These are phyloP conservation scores for Yamadazyma blattariae DNA, from an alignment of 1,139 yeast species.

Conservation along the genomic window DNA sequence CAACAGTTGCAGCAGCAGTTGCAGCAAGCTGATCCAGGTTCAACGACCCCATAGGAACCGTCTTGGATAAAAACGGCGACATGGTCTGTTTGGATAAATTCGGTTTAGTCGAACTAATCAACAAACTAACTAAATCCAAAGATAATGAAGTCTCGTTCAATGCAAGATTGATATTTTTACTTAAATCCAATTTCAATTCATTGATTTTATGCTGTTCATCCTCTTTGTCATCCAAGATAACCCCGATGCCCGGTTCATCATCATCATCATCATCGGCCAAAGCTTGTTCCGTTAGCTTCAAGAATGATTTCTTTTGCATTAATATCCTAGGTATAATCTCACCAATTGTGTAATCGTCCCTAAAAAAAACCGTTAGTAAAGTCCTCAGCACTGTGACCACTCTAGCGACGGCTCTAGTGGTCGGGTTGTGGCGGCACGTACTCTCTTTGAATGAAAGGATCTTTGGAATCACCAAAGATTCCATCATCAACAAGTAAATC, in stretches of 20 bases:
- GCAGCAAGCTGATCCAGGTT: too few relatives aligned
- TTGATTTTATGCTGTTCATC: slow-evolving; percentile 35
- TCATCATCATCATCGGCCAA: slow-evolving; percentile 19
- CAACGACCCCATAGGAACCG: slow-evolving; percentile 77
- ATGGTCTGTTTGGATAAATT: slow-evolving; percentile 83
- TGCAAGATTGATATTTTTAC: slow-evolving; percentile 61
- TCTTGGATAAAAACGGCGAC: slow-evolving; percentile 81
- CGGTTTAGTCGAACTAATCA: slow-evolving; percentile 80
- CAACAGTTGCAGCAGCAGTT: too few relatives aligned
- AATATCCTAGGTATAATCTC: slow-evolving; percentile 44
- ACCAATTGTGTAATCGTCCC: slow-evolving; percentile 33
- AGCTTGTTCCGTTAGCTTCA: slow-evolving; percentile 55
- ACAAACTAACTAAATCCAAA: slow-evolving; percentile 79
- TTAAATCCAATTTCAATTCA: slow-evolving; percentile 53
- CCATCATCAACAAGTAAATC: slow-evolving; percentile 14
- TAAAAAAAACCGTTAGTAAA: too few relatives aligned
- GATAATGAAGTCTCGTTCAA: slow-evolving; percentile 87
- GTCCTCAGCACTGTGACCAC: too few relatives aligned
- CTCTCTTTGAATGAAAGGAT: slow-evolving; percentile 39
- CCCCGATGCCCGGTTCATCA: too few relatives aligned
- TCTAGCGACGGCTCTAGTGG: too few relatives aligned
- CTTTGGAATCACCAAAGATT: slow-evolving; percentile 27
- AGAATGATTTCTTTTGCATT: slow-evolving; percentile 36
- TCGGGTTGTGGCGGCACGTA: too few relatives aligned
- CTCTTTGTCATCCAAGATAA: slow-evolving; percentile 8